Percentiles rank a stretch among this genome's conserved stretches.
These are phyloP conservation scores for Phytopythium boreale DNA, from an alignment of 352 stramenopile genomes.

Conservation along the genomic window DNA sequence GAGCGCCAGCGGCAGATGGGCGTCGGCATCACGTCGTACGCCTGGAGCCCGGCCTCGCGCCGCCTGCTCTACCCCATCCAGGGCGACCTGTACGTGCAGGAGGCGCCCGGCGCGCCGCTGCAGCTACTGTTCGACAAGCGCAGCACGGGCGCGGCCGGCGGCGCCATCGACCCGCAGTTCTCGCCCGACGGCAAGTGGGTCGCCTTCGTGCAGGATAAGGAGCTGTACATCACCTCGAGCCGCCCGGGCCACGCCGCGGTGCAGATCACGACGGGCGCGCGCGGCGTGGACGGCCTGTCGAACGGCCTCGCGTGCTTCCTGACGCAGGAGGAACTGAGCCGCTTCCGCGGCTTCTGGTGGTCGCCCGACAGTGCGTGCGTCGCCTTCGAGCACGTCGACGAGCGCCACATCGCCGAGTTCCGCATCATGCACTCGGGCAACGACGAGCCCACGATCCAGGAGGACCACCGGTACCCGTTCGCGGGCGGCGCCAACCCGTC, in stretches of 20 bases:
- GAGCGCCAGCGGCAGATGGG: conserved; percentile 90
- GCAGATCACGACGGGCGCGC: conserved; percentile 77
- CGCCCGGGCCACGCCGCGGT: conserved; percentile 44
- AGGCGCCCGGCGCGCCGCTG: conserved; percentile 62
- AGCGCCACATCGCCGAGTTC: conserved; percentile 92
- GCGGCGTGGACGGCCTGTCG: conserved; percentile 64
- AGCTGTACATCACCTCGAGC: conserved; percentile 91
- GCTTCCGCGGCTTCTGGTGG: conserved; percentile 97
- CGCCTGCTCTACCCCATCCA: conserved; percentile 89
- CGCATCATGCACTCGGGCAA: conserved; percentile 94
- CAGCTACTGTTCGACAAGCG: conserved; percentile 88
- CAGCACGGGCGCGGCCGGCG: conserved; percentile 58
- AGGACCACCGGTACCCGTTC: conserved; percentile 92
- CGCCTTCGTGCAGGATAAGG: conserved; percentile 92
- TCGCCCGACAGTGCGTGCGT: conserved; percentile 82
- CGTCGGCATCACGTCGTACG: conserved; percentile 92
- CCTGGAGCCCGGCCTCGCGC: conserved; percentile 68
- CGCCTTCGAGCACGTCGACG: conserved; percentile 92
- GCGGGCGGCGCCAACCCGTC: conserved; percentile 90
- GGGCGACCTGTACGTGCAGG: conserved; percentile 94
- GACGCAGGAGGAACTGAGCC: conserved; percentile 96
- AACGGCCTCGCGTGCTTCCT: conserved; percentile 97
- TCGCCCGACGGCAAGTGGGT: conserved; percentile 91
- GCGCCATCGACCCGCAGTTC: conserved; percentile 92
- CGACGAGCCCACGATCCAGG: conserved; percentile 54